Evolutionary conservation across 2,329 filamentous ascomycete genomes (phyloP), one percentile per base, ranked within the genome.

Genomic region (Exophiala sp.): DNA sequence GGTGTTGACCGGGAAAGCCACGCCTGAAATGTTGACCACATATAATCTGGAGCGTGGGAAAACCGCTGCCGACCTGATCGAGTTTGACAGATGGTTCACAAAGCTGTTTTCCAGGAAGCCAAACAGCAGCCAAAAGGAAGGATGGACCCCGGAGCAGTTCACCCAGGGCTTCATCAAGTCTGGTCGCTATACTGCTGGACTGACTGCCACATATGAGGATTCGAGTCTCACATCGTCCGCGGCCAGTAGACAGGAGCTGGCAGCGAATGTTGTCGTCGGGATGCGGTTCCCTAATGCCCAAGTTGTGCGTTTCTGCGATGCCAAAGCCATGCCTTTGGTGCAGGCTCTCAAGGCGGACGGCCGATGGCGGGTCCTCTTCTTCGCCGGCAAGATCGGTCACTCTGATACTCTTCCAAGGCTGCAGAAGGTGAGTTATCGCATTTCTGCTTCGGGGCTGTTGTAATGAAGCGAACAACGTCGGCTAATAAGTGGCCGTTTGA

Each of bases 281-380:
- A 75, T 75, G 72, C 62, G 74, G 23, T 66, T 76, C 30, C 73
- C 73, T 0, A 81, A 72, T 49, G 73, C 77, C 0, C 78, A 79
- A 58, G 77, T 83, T 0, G 74, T 83, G 14, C 68, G 80, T 3
- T 75, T 77, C 50, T 78, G 75, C 39, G 81, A 85, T 58, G 80
- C 79, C 1, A 76, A 74, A 52, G 71, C 76, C 0, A 65, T 81
- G 65, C 79, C 77, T 50, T 60, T 78, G 18, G 68, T 71, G 47
- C 65, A 65, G 42, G 70, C 74, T 1, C 55, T 83, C 32, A 72
- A 68, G 14, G 73, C 78, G 1, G 73, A 78, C 63, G 73, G 75
- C 1, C 59, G 74, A 16, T 78, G 76, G 76, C 63, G 75, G 2
- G 55, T 78, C 7, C 64, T 78, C n/a, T 64, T 73, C 0, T 78